A percentile compares a stretch with the other conserved stretches of the same genome.
Conservation (phyloP, 495 filamentous ascomycete genomes). For the Penicillium dipodomyicola region DNA sequence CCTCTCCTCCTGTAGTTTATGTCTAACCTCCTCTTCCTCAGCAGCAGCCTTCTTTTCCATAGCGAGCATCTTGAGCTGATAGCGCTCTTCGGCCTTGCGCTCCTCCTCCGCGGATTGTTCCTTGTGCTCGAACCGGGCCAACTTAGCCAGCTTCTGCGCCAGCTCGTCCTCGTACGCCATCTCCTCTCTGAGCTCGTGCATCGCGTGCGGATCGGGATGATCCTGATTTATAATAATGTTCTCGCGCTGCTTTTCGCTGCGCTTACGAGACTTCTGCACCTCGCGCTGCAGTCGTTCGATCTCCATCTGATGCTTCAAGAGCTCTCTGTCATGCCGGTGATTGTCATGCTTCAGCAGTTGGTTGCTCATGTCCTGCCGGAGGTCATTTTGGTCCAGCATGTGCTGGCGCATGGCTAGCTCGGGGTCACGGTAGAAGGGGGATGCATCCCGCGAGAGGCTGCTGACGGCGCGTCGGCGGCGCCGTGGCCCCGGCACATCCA, state of each 20-base stretch:
- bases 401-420: constrained; percentile 41
- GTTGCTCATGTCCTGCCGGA: constrained; percentile 41
- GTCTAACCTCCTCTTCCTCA: constrained; percentile 26
- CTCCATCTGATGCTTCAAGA: constrained; percentile 44
- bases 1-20: constrained; percentile 22
- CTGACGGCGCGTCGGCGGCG: constrained; percentile 24
- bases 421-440: constrained; percentile 33
- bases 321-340: constrained; percentile 40
- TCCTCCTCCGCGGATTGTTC: constrained; percentile 34
- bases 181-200: constrained; percentile 32
- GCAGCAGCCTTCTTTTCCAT: constrained; percentile 31
- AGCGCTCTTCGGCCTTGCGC: constrained; percentile 28
- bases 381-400: constrained; percentile 37
- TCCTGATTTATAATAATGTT: not conserved
- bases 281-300: constrained; percentile 47
- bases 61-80: constrained; percentile 33
- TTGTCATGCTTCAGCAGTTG: constrained; percentile 39
- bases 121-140: constrained; percentile 37
- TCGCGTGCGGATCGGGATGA: constrained; percentile 18
- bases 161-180: constrained; percentile 42
- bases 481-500: too few relatives aligned
- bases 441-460: constrained; percentile 19
- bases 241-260: not conserved
- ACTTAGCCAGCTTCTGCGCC: constrained; percentile 32
- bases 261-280: constrained; percentile 34